Evolutionary conservation across 495 filamentous ascomycete genomes (phyloP).

Genomic region (Tuber brumale): DNA sequence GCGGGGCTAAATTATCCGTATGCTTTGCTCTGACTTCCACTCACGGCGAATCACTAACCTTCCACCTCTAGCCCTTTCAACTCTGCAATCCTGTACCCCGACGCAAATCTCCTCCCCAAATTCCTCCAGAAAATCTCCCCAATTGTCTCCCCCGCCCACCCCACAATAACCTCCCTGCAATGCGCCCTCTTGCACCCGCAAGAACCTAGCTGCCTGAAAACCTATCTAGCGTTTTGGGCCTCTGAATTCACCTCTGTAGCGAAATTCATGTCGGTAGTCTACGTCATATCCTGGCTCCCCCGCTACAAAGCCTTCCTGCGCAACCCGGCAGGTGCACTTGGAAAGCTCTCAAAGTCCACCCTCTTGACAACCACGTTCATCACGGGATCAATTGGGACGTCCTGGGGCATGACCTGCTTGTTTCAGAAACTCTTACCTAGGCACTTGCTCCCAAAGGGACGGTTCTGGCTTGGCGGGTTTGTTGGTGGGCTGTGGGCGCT

Average conservation of each 20-base stretch:
- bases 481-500: conserved; percentile 76
- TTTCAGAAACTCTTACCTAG: conserved; percentile 72
- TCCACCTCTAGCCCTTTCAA: conserved; percentile 56
- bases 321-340: conserved; percentile 59
- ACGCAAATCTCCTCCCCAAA: conserved; percentile 56
- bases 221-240: conserved; percentile 75
- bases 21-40: conserved; percentile 38
- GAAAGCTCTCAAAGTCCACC: conserved; percentile 54
- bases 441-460: conserved; percentile 64
- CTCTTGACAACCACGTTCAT: conserved; percentile 67
- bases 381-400: conserved; percentile 68
- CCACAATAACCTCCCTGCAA: conserved; percentile 69
- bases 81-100: conserved; percentile 77
- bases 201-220: conserved; percentile 77
- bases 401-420: conserved; percentile 83
- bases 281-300: conserved; percentile 59
- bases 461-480: conserved; percentile 83
- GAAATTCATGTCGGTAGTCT: conserved; percentile 65
- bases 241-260: conserved; percentile 70
- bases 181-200: conserved; percentile 88
- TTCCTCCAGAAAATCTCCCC: conserved; percentile 63
- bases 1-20: conserved; percentile 79
- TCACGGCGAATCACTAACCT: conserved; percentile 11
- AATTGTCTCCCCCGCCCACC: conserved; percentile 75
- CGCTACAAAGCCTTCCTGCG: conserved; percentile 59